Evolutionary conservation across 495 filamentous ascomycete species (phyloP), one percentile per base, ranked within the genome.

Genomic region (Hyaloscypha hepaticicola): DNA sequence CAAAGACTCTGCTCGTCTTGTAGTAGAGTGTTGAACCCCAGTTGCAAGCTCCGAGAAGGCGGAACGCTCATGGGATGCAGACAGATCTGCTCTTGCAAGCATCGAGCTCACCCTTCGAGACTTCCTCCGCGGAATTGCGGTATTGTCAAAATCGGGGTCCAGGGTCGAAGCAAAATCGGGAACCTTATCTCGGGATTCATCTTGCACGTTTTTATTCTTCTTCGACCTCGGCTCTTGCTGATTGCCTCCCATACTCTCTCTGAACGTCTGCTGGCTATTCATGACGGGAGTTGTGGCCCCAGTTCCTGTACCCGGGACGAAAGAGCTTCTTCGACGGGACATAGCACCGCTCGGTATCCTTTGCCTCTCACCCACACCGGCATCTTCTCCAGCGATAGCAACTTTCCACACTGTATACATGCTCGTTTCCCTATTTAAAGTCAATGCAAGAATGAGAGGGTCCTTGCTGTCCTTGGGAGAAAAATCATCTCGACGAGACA

Each of bases 71-170:
- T 92, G 89, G 24, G 84, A 83, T 26, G 81, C 87, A 0, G 91
- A 94, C 14, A 97, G 78, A 72, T 98, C 94, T 24, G 93, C 89
- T 67, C 94, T 83, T n/a, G 95, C 90, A 58, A 98, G 83, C 64
- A 98, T 79, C 38, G 95, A 97, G 74, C 95, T 98, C 24, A 98
- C 92, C 29, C 95, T 83, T 31, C 95, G 83, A 14, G 92, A 95
- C 49, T 91, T 87, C 73, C 90, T 87, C 24, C 85, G 79, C 4
- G 87, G 86, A 21, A 85, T 85, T 45, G 87, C 82, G 29, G 85
- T 82, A 52, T 82, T 80, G 25, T 87, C 89, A 63, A 86, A 90
- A 58, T 95, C 92, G 26, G 91, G 87, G 59, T 93, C 91, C 22
- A 99, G 76, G 5, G 90, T 85, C 12, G 88, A 86, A 3, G 84